Evolutionary conservation across 495 filamentous ascomycete genomes (phyloP), one percentile per base, ranked within the genome.

Genomic region (Aspergillus haitiensis): DNA sequence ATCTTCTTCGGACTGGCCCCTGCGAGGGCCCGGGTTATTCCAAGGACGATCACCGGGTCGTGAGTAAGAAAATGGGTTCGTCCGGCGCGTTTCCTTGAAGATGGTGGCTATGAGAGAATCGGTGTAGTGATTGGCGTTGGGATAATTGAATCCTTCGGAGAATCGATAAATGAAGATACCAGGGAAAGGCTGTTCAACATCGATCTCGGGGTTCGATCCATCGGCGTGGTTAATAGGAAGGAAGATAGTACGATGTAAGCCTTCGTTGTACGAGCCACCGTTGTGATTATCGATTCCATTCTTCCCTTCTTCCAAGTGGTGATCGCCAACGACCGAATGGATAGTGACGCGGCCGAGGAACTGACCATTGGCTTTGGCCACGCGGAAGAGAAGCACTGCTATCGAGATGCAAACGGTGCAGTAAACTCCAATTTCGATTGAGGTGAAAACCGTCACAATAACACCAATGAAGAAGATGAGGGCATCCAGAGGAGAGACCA

Each of bases 81-180:
- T 97, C 15, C 88, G 85, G 11, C 91, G 88, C 2, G 93, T 96
- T 55, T 84, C 68, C 18, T 81, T 71, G 73, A 93, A 91, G 60
- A 98, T 90, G 63, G 82, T 82, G 11, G 75, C 67, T 11, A 89
- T 85, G 64, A 98, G 82, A 62, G 86, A 78, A 67, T 97, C 93
- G 34, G 96, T 84, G 70, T 96, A 95, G 73, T 94, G 90, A 69
- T 89, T 89, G 34, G 91, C 92, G 65, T 96, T 98, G 59, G 93
- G 91, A 66, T 97, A 98, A 77, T 94, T 93, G 80, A 95, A 97
- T 37, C 93, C 92, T 77, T 98, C 94, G 5, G 91, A 87, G 76
- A 98, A 98, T 42, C 94, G 86, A 76, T 97, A 98, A 70, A 98
- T 97, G 78, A 98, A 98, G 65, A 98, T 86, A 58, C 94, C 94